A percentile compares a stretch with the other conserved stretches of the same genome.
These are phyloP conservation scores for Aurantiochytrium sp. DNA, from an alignment of 108 stramenopile genomes.

Conservation along the genomic window DNA sequence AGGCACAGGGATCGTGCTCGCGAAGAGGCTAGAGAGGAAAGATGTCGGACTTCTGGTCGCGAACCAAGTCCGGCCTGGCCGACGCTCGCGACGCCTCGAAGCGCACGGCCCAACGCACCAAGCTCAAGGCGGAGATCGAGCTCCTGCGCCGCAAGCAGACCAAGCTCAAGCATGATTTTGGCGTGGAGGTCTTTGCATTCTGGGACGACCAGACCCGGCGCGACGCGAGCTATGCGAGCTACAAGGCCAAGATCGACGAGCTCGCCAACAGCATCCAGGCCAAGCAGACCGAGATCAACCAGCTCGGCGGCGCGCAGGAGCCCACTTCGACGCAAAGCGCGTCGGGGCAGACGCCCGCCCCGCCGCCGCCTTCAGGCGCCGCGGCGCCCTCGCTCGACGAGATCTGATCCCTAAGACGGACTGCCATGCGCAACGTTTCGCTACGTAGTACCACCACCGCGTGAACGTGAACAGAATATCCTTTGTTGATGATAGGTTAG, in stretches of 20 bases:
- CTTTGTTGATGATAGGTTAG: not conserved
- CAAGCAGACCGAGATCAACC: not conserved
- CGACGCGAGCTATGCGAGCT: constrained; percentile 9
- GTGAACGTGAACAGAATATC: not conserved
- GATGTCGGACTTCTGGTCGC: constrained; percentile 21
- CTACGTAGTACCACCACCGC: not conserved
- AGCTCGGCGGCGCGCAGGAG: not conserved
- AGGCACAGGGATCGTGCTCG: no score
- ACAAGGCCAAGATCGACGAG: constrained; percentile 18
- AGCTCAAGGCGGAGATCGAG: constrained; percentile 11
- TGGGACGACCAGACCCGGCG: not conserved
- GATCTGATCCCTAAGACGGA: not conserved
- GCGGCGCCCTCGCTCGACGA: not conserved
- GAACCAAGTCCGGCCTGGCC: not conserved
- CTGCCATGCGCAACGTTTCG: not conserved
- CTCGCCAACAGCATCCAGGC: not conserved
- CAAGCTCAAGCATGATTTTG: constrained; percentile 21
- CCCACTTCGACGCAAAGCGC: not conserved
- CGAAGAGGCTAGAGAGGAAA: no score
- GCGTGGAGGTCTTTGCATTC: constrained; percentile 6
- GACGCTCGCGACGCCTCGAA: not conserved
- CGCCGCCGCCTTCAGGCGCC: not conserved
- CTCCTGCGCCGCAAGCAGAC: not conserved
- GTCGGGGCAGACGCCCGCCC: not conserved
- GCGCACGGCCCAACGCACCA: not conserved